Evolutionary conservation across 495 filamentous ascomycete genomes (phyloP), one percentile per base, ranked within the genome.

Genomic region (Jackrogersella multiformis): DNA sequence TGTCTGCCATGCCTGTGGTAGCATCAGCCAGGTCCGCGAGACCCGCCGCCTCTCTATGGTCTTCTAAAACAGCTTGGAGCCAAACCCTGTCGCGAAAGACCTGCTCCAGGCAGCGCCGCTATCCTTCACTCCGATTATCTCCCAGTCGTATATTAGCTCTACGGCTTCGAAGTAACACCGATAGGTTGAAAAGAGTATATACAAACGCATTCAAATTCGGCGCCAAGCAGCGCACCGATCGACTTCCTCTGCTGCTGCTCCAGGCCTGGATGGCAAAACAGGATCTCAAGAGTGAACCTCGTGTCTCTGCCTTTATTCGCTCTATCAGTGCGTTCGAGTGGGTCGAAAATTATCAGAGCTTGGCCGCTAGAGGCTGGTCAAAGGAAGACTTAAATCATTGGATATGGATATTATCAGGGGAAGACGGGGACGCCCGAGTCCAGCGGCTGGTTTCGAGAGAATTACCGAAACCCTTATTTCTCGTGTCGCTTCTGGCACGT

Each of bases 321-420:
- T 58, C 70, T 1, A 66, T 56, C 16, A 55, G 35, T 28, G 56
- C 72, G 21, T 52, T 54, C 1, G 70, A 74, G 8, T 81, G 78
- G 80, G 60, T 49, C 5, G 52, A 69, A 7, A 70, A 71, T 4
- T 46, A 78, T 16, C 58, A 66, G 5, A 41, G 55, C 35, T 35
- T 79, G 12, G 72, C 44, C 1, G 9, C 32, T 20, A 72, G 64
- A 38, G 75, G 76, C 4, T 64, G 70, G 51, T 61, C 68, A 5
- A 64, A 39, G 35, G 67, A 64, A 21, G 66, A 78, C 23, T 30
- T 81, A 23, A 65, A 69, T 35, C 74, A 76, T 54, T 82, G 80
- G 81, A 65, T 74, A 35, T 80, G 78, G 79, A 78, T 83, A 41
- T 35, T 83, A 12, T 75, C 75, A 1, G 76, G 73, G 0, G 57